Evolutionary conservation across 306 rosid species (phyloP), one percentile per base, ranked within the genome.

Genomic region (Malus fusca): DNA sequence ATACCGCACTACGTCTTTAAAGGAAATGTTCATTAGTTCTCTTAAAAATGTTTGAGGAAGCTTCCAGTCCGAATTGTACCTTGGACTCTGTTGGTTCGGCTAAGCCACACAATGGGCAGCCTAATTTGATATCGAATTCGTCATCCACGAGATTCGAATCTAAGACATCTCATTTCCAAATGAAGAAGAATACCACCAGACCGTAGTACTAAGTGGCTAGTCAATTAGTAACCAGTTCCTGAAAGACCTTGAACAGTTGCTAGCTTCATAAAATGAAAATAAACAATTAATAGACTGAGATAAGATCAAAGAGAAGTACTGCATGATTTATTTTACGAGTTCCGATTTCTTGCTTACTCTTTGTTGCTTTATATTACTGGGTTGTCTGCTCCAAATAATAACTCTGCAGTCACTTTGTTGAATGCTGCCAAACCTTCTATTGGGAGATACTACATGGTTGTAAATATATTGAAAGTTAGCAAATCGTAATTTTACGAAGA

Each of bases 401-500:
- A 81, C 77, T 92, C 98, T 10, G 97, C 96, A 40, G 98, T 96
- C 44, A 82, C 99, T 90, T 89, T 89, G 66, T 96, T 96, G 84
- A 96, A 96, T 12, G 97, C 99, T 71, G 98, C 97, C 87, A 92
- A 90, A 84, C 99, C 99, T 78, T 96, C 99, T 70, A 96, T 92
- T 3, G 99, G 97, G 52, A 96, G 97, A 85, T 96, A 92, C 99
- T 96, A 78, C 67, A 87, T 12, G 15, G 72, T 28, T 59, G 65
- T 37, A 66, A 77, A 76, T 64, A 46, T 77, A 82, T 30, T 76
- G 35, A 9, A 46, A 25, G 26, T 25, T 25, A 25, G 26, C 26
- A 25, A 25, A 25, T 25, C 26, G 1, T 25, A 25, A 25, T 25
- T 25, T 25, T 25, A 25, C 26, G 26, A 25, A 25, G 26, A 25